Percentiles rank a stretch among this genome's conserved stretches.
Evolutionary conservation across 2,329 filamentous ascomycete species (phyloP).

Genomic region (Mycosphaerella sp.): DNA sequence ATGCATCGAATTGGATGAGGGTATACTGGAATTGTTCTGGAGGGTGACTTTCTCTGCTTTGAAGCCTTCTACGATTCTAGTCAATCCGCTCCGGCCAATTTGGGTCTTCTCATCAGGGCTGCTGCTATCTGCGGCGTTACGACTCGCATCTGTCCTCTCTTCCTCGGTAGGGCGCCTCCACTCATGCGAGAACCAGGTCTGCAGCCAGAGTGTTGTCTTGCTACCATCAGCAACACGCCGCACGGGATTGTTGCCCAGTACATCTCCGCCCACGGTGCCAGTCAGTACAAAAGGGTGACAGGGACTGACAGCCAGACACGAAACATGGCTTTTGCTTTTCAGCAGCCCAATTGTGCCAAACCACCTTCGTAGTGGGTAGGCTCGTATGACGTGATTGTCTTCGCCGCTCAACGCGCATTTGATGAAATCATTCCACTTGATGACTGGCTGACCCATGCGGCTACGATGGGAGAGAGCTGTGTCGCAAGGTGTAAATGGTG

Average conservation of each 20-base stretch:
- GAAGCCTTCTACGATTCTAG: slow-evolving; percentile 40
- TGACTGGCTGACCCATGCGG: slow-evolving; percentile 44
- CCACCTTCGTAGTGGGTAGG: slow-evolving; percentile 48
- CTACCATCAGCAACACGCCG: slow-evolving; percentile 43
- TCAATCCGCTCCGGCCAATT: slow-evolving; percentile 22
- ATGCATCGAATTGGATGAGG: slow-evolving; percentile 21
- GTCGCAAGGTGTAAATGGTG: slow-evolving; percentile 40
- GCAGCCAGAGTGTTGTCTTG: slow-evolving; percentile 48
- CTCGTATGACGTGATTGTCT: slow-evolving; percentile 48
- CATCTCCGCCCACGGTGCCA: slow-evolving; percentile 48
- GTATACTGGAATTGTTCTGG: slow-evolving; percentile 14
- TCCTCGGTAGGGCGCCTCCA: slow-evolving; percentile 39
- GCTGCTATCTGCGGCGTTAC: not conserved
- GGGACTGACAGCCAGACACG: slow-evolving; percentile 44
- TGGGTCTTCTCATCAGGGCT: not conserved
- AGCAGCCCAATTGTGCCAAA: slow-evolving; percentile 41
- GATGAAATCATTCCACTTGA: slow-evolving; percentile 51
- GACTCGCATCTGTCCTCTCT: slow-evolving; percentile 10
- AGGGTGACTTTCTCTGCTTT: slow-evolving; percentile 28
- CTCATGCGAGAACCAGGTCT: slow-evolving; percentile 54
- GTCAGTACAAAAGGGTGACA: slow-evolving; percentile 51
- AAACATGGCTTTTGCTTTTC: slow-evolving; percentile 34
- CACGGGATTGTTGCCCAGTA: slow-evolving; percentile 48
- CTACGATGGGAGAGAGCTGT: slow-evolving; percentile 43
- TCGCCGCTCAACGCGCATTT: slow-evolving; percentile 51